phyloP scores from a whole-genome alignment of 345 rosid species.

The Zanthoxylum bungeanum region DNA sequence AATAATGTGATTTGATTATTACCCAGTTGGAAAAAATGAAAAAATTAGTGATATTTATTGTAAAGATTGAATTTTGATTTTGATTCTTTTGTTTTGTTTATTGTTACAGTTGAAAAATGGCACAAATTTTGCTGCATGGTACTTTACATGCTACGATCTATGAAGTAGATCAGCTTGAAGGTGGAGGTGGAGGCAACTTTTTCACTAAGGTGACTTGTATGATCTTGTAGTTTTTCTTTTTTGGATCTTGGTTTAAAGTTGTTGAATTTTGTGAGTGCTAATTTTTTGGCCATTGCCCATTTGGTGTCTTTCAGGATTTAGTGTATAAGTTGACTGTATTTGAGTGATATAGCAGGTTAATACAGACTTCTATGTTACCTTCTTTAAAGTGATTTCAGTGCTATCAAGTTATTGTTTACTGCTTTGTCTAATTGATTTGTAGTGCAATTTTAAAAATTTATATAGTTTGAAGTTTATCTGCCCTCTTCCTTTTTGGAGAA shows the following conservation, averaged over 20 bases:
- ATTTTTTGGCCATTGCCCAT: no score
- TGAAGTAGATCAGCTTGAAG: constrained; percentile 65
- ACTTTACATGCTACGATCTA: constrained; percentile 87
- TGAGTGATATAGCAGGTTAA: no score
- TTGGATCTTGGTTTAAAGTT: background rate
- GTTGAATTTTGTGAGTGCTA: no score
- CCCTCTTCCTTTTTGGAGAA: no score
- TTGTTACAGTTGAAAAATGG: constrained; percentile 62
- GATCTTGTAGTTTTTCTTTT: background rate
- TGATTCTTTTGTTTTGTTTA: background rate
- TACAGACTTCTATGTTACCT: no score
- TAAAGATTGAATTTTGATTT: background rate
- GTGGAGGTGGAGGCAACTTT: constrained; percentile 51
- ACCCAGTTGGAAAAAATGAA: background rate
- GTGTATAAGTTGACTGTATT: no score
- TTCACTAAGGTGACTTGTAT: constrained; percentile 52
- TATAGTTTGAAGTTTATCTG: no score
- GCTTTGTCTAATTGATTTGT: no score
- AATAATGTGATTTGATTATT: background rate
- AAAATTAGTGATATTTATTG: background rate
- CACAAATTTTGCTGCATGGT: constrained; percentile 66
- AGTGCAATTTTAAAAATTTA: no score
- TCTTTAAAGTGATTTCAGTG: no score
- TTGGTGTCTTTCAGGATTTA: no score
- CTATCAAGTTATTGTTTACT: no score